Conservation (phyloP, 1,284 basidiomycete species). For the Schizopora paradoxa region DNA sequence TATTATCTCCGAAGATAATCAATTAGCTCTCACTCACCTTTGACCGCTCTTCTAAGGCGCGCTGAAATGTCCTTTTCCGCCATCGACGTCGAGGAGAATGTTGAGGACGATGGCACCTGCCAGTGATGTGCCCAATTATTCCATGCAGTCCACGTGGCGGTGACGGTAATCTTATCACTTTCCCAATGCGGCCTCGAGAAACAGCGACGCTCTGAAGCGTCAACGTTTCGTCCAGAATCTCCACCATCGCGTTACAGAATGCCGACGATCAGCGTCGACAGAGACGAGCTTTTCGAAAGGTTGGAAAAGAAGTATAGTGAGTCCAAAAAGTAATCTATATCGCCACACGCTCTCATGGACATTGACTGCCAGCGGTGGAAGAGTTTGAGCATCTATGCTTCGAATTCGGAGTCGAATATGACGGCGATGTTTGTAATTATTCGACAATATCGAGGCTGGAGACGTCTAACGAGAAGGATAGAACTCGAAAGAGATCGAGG, state of each 20-base stretch:
- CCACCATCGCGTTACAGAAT: constrained; percentile 35
- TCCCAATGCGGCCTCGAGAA: neutral
- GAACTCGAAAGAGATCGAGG: constrained; percentile 88
- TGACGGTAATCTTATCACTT: neutral
- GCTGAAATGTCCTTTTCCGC: constrained; percentile 75
- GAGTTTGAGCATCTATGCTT: constrained; percentile 97
- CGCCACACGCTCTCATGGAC: constrained; percentile 15
- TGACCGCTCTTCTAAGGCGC: constrained; percentile 72
- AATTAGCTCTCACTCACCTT: constrained; percentile 41
- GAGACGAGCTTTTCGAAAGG: constrained; percentile 87
- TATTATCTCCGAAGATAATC: constrained; percentile 6
- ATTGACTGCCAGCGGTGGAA: constrained; percentile 62
- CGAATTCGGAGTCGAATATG: constrained; percentile 95
- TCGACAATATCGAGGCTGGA: constrained; percentile 1
- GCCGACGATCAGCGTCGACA: constrained; percentile 96
- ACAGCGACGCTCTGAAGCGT: no score
- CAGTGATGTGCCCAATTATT: neutral
- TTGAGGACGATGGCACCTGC: neutral
- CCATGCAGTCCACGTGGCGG: neutral
- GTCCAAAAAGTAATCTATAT: constrained; percentile 23
- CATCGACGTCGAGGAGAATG: constrained; percentile 36
- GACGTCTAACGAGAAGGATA: constrained; percentile 29
- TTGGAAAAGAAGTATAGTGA: constrained; percentile 83
- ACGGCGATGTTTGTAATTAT: constrained; percentile 83
- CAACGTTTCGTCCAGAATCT: no score